These are phyloP conservation scores for Xylariaceae sp. DNA, from an alignment of 2,329 filamentous ascomycete genomes.

Conservation along the genomic window DNA sequence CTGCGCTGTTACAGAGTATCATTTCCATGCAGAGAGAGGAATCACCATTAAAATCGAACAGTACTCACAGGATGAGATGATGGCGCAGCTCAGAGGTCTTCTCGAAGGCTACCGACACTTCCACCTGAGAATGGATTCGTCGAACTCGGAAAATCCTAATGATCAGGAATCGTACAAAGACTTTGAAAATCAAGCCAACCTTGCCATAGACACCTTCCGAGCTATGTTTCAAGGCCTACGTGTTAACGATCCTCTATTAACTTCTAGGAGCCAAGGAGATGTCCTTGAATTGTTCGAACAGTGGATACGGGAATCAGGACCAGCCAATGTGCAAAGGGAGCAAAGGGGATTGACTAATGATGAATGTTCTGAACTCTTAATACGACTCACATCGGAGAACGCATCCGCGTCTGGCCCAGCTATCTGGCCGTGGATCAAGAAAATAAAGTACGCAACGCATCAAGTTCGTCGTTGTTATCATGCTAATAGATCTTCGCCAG, in stretches of 20 bases:
- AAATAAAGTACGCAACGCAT: constrained; percentile 44
- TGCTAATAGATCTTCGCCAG: constrained; percentile 41
- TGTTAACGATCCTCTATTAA: constrained; percentile 29
- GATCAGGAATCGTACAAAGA: too few relatives aligned
- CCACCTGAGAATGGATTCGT: constrained; percentile 33
- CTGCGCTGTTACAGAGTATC: constrained; percentile 55
- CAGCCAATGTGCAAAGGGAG: constrained; percentile 9
- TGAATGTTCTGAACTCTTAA: constrained; percentile 45
- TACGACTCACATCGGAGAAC: constrained; percentile 47
- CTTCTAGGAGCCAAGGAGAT: constrained; percentile 3
- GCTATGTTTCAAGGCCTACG: constrained; percentile 44
- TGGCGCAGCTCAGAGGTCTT: constrained; percentile 43
- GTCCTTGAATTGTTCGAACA: constrained; percentile 31
- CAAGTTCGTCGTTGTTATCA: background rate
- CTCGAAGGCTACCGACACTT: constrained; percentile 47
- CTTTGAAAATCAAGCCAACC: constrained; percentile 37
- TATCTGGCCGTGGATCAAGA: constrained; percentile 53
- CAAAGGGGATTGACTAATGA: constrained; percentile 17
- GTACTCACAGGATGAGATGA: constrained; percentile 42
- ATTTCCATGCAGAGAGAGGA: constrained; percentile 42
- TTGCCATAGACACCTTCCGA: constrained; percentile 47
- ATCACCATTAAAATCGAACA: constrained; percentile 45
- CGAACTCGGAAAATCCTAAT: too few relatives aligned
- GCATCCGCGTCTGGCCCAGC: constrained; percentile 27
- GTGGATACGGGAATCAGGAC: constrained; percentile 31